phyloP scores from a whole-genome alignment of 2,329 filamentous ascomycete genomes.

The Neonectria hederae region DNA sequence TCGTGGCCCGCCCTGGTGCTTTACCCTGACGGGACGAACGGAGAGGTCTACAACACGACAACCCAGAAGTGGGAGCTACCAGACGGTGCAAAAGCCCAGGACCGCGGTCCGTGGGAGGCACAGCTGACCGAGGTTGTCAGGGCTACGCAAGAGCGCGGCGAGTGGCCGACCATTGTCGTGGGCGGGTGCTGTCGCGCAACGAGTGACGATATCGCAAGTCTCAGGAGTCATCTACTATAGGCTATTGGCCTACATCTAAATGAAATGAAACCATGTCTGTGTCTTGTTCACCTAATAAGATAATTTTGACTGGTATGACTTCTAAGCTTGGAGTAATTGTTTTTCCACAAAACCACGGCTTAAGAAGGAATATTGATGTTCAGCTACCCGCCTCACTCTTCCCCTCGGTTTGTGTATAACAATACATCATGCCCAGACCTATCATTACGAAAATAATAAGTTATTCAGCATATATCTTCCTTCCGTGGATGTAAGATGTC shows the following conservation, averaged over 20 bases:
- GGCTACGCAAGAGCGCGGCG: conserved; percentile 47
- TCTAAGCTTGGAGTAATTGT: too few species aligned
- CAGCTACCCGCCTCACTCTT: too few species aligned
- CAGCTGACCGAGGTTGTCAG: conserved; percentile 55
- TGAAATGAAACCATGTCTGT: neutral
- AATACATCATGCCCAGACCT: neutral
- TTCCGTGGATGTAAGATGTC: neutral
- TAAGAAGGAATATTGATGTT: too few species aligned
- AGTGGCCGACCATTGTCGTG: conserved; percentile 59
- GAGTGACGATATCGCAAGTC: conserved; percentile 47
- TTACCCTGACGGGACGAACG: conserved; percentile 76
- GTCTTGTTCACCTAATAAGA: too few species aligned
- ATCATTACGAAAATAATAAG: neutral
- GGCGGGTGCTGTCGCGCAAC: conserved; percentile 64
- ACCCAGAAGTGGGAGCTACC: conserved; percentile 68
- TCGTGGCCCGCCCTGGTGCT: conserved; percentile 66
- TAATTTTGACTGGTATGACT: too few species aligned
- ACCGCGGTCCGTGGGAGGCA: conserved; percentile 55
- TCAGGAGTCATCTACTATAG: conserved; percentile 37
- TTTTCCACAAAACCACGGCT: too few species aligned
- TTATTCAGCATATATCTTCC: neutral
- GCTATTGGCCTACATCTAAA: neutral
- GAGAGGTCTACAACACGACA: conserved; percentile 71
- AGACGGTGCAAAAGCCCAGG: conserved; percentile 31
- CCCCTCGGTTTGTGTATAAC: too few species aligned